Base-by-base conservation (phyloP, 2,329 filamentous ascomycete genomes). In the Paraphoma sp. region DNA sequence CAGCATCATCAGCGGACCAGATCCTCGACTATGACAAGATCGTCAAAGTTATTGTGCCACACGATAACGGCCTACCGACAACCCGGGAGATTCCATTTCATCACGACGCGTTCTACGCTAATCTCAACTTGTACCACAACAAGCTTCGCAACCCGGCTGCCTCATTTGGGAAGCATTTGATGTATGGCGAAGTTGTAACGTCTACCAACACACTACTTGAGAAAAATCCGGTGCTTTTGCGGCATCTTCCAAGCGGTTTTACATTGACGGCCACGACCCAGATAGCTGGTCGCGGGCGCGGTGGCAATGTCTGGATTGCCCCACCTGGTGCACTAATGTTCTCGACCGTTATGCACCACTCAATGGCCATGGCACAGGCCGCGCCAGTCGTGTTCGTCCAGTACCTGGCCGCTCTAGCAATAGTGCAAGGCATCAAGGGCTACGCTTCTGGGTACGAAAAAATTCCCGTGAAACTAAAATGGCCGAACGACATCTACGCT, bases 151-250 rank as follows among this genome's bases (percentile, higher is more conserved):
- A 86, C 45, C 83, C 87, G 0, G 80, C 85, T 6, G 76, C 74
- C 3, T 79, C 85, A 23, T 98, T 96, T 82, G 95, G 95, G 4
- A 85, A 88, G 48, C 80, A 85, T 48, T 77, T 99, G 3, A 81
- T 98, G 62, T 98, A 98, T 70, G 93, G 90, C 51, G 92, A 97
- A 74, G 92, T 97, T 6, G 84, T 97, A 14, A 97, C 94, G 2
- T 96, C 92, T 74, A 99, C 95, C 29, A 97, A 94, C 77, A 97
- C 93, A 0, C 82, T 98, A 5, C 83, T 97, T 6, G 95, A 98
- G 70, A 97, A 95, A 89, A 99, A 99, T 71, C 86, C 87, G 0
- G 87, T 87, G 30, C 81, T 97, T 23, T 86, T 97, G 36, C 85
- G 88, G 5, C 86, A 84, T 44, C 83, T 98, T 0, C 92, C 93